Conservation (phyloP, 495 filamentous ascomycete genomes). For the Podospora anserina region DNA sequence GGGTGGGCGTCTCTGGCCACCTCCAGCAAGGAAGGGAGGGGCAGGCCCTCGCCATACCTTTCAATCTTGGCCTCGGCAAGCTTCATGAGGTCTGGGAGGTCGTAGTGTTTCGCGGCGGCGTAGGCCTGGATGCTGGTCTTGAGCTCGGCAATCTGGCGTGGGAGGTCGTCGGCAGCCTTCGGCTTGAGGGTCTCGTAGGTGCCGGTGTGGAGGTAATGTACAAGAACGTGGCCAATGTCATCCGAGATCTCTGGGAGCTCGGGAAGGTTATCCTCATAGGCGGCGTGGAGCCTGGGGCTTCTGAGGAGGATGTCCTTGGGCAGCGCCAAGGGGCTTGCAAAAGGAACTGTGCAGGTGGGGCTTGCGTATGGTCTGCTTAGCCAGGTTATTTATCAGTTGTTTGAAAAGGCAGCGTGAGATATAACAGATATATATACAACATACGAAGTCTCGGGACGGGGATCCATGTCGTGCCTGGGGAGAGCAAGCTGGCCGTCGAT, state of each 20-base stretch:
- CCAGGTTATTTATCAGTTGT: constrained; percentile 13
- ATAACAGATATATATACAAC: constrained; percentile 4
- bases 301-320: constrained; percentile 32
- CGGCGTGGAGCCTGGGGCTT: constrained; percentile 34
- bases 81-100: constrained; percentile 34
- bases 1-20: constrained; percentile 33
- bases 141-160: constrained; percentile 32
- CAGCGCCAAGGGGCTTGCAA: constrained; percentile 32
- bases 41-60: constrained; percentile 29
- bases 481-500: constrained; percentile 14
- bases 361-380: constrained; percentile 31
- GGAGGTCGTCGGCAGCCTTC: constrained; percentile 19
- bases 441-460: constrained; percentile 34
- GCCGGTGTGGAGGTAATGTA: constrained; percentile 37
- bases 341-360: constrained; percentile 31
- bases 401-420: not conserved
- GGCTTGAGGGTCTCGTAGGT: constrained; percentile 35
- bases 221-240: constrained; percentile 36
- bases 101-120: constrained; percentile 29
- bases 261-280: constrained; percentile 29
- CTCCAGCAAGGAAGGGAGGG: constrained; percentile 32
- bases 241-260: constrained; percentile 31
- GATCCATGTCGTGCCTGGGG: constrained; percentile 23
- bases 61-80: constrained; percentile 31
- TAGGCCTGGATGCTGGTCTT: constrained; percentile 35